These are phyloP conservation scores for Starmerella riodocensis DNA, from an alignment of 805 yeast species.

Conservation along the genomic window DNA sequence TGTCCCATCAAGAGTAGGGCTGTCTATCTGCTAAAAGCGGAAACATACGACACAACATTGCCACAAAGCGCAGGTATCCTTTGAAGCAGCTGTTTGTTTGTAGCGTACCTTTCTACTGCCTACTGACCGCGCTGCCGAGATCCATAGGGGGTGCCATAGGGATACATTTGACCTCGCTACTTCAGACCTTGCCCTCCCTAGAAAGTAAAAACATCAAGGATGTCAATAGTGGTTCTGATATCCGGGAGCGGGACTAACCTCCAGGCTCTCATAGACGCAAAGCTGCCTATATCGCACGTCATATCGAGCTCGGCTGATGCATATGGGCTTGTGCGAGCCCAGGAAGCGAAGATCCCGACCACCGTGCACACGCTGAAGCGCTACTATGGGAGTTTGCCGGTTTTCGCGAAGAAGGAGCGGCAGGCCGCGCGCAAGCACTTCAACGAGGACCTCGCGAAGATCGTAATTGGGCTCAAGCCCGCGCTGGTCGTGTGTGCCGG, in stretches of 20 bases:
- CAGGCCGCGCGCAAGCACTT: conserved; percentile 50
- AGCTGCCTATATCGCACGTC: conserved; percentile 51
- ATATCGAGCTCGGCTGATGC: conserved; percentile 80
- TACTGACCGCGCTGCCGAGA: no score
- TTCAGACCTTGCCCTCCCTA: no score
- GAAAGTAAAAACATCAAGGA: no score
- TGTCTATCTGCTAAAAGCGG: no score
- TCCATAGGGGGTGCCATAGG: no score
- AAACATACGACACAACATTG: no score
- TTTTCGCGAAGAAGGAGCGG: conserved; percentile 49
- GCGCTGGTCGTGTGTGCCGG: conserved; percentile 94
- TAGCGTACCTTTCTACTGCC: no score
- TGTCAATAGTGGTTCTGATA: conserved; percentile 57
- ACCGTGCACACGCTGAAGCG: conserved; percentile 51
- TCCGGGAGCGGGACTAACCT: conserved; percentile 94
- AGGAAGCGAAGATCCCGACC: conserved; percentile 55
- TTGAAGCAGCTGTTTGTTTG: no score
- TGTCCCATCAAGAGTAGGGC: no score
- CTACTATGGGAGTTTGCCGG: conserved; percentile 65
- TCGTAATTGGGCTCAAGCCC: conserved; percentile 51
- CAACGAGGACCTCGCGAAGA: conserved; percentile 63
- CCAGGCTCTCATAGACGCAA: conserved; percentile 83
- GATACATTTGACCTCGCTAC: no score
- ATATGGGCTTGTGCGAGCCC: conserved; percentile 73
- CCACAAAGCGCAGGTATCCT: no score